Conservation (phyloP, 108 stramenopile species). For the Seminavis robusta region DNA sequence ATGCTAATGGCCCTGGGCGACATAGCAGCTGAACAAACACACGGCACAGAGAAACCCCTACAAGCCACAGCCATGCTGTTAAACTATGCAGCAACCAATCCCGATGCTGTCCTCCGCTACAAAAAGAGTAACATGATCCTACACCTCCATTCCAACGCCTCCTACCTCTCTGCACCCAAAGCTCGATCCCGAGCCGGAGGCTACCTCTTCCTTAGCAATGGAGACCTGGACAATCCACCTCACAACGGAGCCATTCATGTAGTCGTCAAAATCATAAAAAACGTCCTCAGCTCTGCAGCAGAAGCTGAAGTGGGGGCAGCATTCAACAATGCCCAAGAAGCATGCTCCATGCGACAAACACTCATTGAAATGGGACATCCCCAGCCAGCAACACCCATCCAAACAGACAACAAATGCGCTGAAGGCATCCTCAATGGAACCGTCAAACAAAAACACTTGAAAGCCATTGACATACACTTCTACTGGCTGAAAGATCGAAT, state of each 20-base stretch:
- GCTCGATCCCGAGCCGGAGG: slow-evolving; percentile 36
- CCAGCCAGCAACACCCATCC: slow-evolving; percentile 40
- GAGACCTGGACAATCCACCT: too few species aligned
- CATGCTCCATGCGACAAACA: slow-evolving; percentile 5
- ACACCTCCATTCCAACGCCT: slow-evolving; percentile 24
- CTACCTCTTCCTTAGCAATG: slow-evolving; percentile 12
- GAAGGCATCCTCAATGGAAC: slow-evolving; percentile 34
- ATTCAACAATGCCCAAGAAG: slow-evolving; percentile 35
- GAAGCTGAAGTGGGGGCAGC: slow-evolving; percentile 23
- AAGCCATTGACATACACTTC: slow-evolving; percentile 14
- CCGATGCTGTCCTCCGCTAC: slow-evolving; percentile 38
- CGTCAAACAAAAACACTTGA: slow-evolving; percentile 40
- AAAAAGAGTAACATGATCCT: slow-evolving; percentile 37
- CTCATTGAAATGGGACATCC: slow-evolving; percentile 35
- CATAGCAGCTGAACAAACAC: slow-evolving; percentile 25
- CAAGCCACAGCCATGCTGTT: slow-evolving; percentile 25
- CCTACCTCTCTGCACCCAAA: slow-evolving; percentile 29
- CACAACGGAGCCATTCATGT: too few species aligned
- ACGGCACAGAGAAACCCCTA: slow-evolving; percentile 17
- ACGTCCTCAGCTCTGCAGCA: neutral
- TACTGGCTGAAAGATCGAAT: slow-evolving; percentile 6
- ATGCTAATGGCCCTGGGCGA: slow-evolving; percentile 22
- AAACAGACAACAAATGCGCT: slow-evolving; percentile 45
- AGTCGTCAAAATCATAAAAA: neutral
- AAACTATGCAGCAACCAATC: slow-evolving; percentile 47